phyloP scores from a whole-genome alignment of 192 early-diverging fungal species.

The Rhizophagus sp. region DNA sequence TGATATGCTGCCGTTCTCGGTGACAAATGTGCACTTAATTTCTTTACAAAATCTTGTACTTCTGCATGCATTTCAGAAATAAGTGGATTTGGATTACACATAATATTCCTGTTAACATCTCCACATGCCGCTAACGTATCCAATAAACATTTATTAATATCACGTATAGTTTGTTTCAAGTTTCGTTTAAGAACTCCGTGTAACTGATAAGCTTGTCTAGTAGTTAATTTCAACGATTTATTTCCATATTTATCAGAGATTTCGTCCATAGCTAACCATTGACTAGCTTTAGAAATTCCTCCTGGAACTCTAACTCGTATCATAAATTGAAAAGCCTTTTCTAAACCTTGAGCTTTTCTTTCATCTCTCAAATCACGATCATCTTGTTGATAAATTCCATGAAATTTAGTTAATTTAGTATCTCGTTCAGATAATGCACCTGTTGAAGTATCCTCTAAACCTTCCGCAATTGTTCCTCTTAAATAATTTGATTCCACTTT shows the following conservation, averaged over 20 bases:
- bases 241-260: slow-evolving; percentile 84
- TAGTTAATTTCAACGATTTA: slow-evolving; percentile 91
- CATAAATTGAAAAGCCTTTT: slow-evolving; percentile 96
- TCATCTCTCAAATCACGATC: slow-evolving; percentile 92
- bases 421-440: slow-evolving; percentile 87
- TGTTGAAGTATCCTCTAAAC: slow-evolving; percentile 78
- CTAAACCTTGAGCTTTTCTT: slow-evolving; percentile 79
- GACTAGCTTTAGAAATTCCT: slow-evolving; percentile 82
- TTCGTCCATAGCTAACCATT: slow-evolving; percentile 95
- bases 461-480: slow-evolving; percentile 89
- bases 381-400: slow-evolving; percentile 96
- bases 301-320: slow-evolving; percentile 93
- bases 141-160: slow-evolving; percentile 88
- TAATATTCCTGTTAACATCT: slow-evolving; percentile 98
- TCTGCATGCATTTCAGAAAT: slow-evolving; percentile 78
- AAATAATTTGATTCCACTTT: slow-evolving; percentile 91
- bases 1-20: slow-evolving; percentile 91
- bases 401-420: slow-evolving; percentile 93
- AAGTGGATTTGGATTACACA: slow-evolving; percentile 86
- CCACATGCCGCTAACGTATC: slow-evolving; percentile 96
- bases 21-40: slow-evolving; percentile 76
- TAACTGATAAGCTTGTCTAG: slow-evolving; percentile 96
- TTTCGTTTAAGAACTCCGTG: slow-evolving; percentile 94
- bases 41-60: slow-evolving; percentile 69
- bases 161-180: slow-evolving; percentile 84